phyloP scores from a whole-genome alignment of 1,284 basidiomycete genomes.

The Leccinum solheimii region DNA sequence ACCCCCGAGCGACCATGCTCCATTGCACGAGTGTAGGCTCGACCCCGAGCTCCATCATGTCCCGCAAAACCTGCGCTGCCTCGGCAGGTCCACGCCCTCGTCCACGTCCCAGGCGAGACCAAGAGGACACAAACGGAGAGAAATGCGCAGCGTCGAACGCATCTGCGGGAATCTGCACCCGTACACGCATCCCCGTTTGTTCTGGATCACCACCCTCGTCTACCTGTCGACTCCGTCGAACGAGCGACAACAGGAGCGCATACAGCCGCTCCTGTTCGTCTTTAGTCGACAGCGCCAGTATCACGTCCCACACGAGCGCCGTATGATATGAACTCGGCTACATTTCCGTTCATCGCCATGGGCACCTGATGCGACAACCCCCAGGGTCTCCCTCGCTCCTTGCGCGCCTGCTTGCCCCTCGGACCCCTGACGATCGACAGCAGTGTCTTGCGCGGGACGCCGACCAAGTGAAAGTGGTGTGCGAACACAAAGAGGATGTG shows the following conservation, averaged over 20 bases:
- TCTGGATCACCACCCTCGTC: background rate
- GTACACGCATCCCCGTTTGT: background rate
- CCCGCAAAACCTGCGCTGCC: conserved; percentile 32
- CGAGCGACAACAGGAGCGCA: conserved; percentile 23
- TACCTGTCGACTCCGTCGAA: conserved; percentile 13
- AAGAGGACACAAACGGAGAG: conserved; percentile 28
- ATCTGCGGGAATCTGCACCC: conserved; percentile 16
- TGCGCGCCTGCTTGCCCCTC: conserved; percentile 9
- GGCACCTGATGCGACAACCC: background rate
- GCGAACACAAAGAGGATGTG: conserved; percentile 32
- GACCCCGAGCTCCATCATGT: conserved; percentile 38
- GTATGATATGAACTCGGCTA: conserved; percentile 38
- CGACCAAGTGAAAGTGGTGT: conserved; percentile 37
- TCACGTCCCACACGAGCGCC: conserved; percentile 39
- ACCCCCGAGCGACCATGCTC: conserved; percentile 28
- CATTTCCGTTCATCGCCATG: conserved; percentile 26
- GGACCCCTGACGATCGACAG: conserved; percentile 18
- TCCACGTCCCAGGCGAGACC: conserved; percentile 13
- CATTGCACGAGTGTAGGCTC: conserved; percentile 27
- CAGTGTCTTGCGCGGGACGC: conserved; percentile 24
- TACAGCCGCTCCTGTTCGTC: conserved; percentile 32
- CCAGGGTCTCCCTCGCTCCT: conserved; percentile 4
- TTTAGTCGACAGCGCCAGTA: conserved; percentile 18
- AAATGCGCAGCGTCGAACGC: conserved; percentile 31
- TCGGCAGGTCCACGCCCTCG: conserved; percentile 3